These are phyloP conservation scores for Fusarium domesticum DNA, from an alignment of 2,329 filamentous ascomycete species.

Conservation along the genomic window DNA sequence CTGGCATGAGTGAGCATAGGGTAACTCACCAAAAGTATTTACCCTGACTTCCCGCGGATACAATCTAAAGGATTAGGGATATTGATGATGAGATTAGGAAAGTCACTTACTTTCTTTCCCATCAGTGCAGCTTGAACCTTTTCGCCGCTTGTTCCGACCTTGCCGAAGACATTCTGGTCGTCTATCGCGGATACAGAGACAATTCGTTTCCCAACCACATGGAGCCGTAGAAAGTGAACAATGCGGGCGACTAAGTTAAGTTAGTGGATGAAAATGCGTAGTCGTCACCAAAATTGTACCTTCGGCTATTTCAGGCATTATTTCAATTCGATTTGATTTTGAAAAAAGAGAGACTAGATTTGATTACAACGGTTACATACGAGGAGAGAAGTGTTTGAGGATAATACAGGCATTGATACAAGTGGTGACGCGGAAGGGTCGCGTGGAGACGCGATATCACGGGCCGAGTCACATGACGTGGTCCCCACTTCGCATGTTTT, in stretches of 20 bases:
- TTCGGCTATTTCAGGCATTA: conserved; percentile 64
- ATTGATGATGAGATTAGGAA: too few relatives aligned
- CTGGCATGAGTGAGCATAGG: neutral
- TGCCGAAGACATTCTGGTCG: conserved; percentile 85
- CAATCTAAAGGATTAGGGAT: conserved; percentile 38
- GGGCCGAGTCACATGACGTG: conserved; percentile 17
- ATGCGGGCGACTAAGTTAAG: conserved; percentile 67
- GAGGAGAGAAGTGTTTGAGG: neutral
- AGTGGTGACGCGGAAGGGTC: conserved; percentile 1
- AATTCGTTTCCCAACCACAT: conserved; percentile 82
- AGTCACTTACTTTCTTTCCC: conserved; percentile 59
- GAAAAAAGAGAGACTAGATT: too few relatives aligned
- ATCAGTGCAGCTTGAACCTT: conserved; percentile 71
- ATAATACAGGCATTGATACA: neutral
- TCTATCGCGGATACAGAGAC: conserved; percentile 67
- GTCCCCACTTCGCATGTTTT: conserved; percentile 25
- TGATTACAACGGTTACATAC: too few relatives aligned
- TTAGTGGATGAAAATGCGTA: neutral
- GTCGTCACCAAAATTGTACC: conserved; percentile 35
- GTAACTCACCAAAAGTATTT: conserved; percentile 84
- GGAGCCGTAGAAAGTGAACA: conserved; percentile 78
- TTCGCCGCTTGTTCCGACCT: conserved; percentile 75
- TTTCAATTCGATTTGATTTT: conserved; percentile 15
- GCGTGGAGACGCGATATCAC: conserved; percentile 24
- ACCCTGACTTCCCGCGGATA: conserved; percentile 76